phyloP scores from a whole-genome alignment of 2,329 filamentous ascomycete species.

The Claviceps arundinis region DNA sequence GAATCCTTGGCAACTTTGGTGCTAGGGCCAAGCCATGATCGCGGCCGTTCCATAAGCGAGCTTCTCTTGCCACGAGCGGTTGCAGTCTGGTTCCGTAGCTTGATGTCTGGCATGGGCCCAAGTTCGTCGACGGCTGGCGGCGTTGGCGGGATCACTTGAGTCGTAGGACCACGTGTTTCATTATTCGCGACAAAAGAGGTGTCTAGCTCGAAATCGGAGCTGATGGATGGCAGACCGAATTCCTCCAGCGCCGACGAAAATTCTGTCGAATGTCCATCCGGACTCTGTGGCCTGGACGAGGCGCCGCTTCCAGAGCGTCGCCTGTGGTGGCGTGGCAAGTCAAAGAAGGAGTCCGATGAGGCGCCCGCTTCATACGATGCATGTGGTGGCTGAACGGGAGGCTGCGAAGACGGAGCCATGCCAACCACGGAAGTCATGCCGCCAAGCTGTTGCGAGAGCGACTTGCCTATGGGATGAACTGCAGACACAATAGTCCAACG shows the following conservation, averaged over 20 bases:
- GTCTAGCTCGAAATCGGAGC: constrained; percentile 35
- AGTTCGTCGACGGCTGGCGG: background rate
- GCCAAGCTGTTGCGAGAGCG: background rate
- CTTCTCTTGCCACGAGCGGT: constrained; percentile 25
- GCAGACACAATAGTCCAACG: background rate
- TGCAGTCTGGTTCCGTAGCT: constrained; percentile 7
- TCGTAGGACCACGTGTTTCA: background rate
- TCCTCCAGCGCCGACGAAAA: constrained; percentile 18
- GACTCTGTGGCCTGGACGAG: background rate
- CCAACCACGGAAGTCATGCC: constrained; percentile 4
- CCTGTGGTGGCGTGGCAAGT: background rate
- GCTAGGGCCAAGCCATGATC: constrained; percentile 36
- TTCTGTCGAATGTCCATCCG: background rate
- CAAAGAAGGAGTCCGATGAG: constrained; percentile 1
- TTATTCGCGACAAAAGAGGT: constrained; percentile 27
- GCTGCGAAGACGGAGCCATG: constrained; percentile 4
- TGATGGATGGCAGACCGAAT: constrained; percentile 41
- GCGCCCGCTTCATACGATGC: constrained; percentile 2
- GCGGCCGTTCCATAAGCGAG: constrained; percentile 34
- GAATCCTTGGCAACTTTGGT: constrained; percentile 25
- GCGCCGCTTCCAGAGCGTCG: background rate
- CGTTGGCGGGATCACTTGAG: constrained; percentile 7
- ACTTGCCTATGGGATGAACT: background rate
- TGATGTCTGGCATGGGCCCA: background rate
- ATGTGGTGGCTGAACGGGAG: constrained; percentile 3